Conservation (phyloP, 306 rosid genomes). For the Dalbergia cochinchinensis region DNA sequence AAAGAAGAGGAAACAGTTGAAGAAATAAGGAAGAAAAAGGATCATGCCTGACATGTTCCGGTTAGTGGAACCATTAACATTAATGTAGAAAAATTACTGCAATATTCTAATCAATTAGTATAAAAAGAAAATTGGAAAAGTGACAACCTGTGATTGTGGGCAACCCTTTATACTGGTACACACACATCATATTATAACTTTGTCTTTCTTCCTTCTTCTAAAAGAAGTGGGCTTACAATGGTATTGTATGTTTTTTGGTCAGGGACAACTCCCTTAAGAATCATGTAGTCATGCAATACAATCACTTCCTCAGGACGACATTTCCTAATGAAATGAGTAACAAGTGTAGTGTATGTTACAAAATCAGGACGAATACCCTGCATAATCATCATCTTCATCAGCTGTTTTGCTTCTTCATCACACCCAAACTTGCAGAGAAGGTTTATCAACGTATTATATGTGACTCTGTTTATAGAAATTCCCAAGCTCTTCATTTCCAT, state of each 20-base stretch:
- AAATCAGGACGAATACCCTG: slow-evolving; percentile 59
- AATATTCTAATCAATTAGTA: not conserved
- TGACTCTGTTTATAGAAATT: slow-evolving; percentile 50
- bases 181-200: not conserved
- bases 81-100: no score
- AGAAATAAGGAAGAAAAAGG: slow-evolving; percentile 38
- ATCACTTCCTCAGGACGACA: slow-evolving; percentile 52
- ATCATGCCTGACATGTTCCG: slow-evolving; percentile 87
- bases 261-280: slow-evolving; percentile 63
- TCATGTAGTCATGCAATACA: slow-evolving; percentile 68
- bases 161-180: not conserved
- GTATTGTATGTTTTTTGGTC: slow-evolving; percentile 49
- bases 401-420: slow-evolving; percentile 55
- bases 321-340: slow-evolving; percentile 52
- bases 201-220: slow-evolving; percentile 35
- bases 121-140: not conserved
- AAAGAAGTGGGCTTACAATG: slow-evolving; percentile 51
- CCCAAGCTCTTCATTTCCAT: slow-evolving; percentile 55
- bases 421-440: slow-evolving; percentile 61
- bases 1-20: not conserved
- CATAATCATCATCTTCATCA: slow-evolving; percentile 56
- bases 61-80: slow-evolving; percentile 91
- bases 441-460: slow-evolving; percentile 65
- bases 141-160: not conserved
- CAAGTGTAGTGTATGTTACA: slow-evolving; percentile 62